Conservation (phyloP, 495 filamentous ascomycete species). For the Xylaria grammica region DNA sequence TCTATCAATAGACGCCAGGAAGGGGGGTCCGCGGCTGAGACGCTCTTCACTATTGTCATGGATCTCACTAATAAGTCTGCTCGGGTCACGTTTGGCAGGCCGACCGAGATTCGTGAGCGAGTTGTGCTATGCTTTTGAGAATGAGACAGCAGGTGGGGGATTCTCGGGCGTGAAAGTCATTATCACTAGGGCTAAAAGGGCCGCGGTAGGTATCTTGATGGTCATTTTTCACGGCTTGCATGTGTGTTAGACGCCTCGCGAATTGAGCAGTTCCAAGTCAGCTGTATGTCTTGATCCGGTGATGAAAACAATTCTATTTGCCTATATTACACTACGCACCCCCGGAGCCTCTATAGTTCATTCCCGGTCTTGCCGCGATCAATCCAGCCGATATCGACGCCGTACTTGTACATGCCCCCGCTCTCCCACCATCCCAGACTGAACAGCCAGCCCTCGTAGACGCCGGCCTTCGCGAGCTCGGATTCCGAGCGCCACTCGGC, state of each 20-base stretch:
- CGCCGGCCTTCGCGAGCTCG: background rate
- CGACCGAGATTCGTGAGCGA: constrained; percentile 37
- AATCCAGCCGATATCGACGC: constrained; percentile 21
- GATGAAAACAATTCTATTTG: too few species aligned
- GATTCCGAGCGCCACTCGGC: constrained; percentile 13
- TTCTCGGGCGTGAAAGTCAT: too few species aligned
- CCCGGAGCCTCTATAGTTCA: background rate
- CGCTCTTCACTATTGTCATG: constrained; percentile 57
- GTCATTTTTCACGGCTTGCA: too few species aligned
- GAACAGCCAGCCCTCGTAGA: constrained; percentile 19
- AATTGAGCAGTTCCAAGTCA: too few species aligned
- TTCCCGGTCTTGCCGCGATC: constrained; percentile 4
- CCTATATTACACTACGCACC: too few species aligned
- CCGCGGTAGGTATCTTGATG: too few species aligned
- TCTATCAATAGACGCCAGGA: constrained; percentile 35
- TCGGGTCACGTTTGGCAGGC: constrained; percentile 48
- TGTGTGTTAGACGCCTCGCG: too few species aligned
- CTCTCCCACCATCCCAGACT: constrained; percentile 23
- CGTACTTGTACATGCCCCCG: constrained; percentile 13
- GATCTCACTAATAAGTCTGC: constrained; percentile 46
- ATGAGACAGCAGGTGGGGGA: background rate
- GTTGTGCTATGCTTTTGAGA: constrained; percentile 26
- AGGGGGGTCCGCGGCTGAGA: constrained; percentile 32
- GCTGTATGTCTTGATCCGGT: too few species aligned
- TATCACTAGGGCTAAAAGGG: background rate